Conservation (phyloP, 2,329 filamentous ascomycete species). For the Pestalotiopsis sp. region DNA sequence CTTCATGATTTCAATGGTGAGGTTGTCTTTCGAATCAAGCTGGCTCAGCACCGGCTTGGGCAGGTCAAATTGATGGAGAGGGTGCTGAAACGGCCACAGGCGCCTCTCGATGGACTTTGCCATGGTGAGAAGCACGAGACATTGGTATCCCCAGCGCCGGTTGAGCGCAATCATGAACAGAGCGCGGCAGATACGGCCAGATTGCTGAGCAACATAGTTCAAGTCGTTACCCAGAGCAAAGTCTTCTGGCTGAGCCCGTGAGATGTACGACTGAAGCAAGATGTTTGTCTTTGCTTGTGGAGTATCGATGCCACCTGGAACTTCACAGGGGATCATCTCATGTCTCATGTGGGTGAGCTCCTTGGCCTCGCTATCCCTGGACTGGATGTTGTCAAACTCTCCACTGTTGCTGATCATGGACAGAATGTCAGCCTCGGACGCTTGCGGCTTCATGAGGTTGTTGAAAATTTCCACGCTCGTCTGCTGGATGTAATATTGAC, state of each 20-base stretch:
- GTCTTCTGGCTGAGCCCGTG: slow-evolving; percentile 82
- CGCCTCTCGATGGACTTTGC: slow-evolving; percentile 98
- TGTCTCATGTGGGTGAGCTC: slow-evolving; percentile 78
- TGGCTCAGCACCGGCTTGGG: slow-evolving; percentile 82
- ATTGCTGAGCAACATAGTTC: slow-evolving; percentile 94
- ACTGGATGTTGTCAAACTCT: slow-evolving; percentile 97
- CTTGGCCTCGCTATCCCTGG: slow-evolving; percentile 84
- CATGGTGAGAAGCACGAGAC: slow-evolving; percentile 84
- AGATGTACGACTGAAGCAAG: slow-evolving; percentile 91
- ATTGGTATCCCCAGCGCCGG: slow-evolving; percentile 93
- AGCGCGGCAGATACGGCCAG: slow-evolving; percentile 89
- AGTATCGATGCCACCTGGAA: slow-evolving; percentile 71
- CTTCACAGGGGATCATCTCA: slow-evolving; percentile 74
- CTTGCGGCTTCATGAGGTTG: slow-evolving; percentile 82
- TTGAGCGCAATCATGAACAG: slow-evolving; percentile 98
- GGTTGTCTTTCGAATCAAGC: slow-evolving; percentile 76
- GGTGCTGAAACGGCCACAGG: slow-evolving; percentile 93
- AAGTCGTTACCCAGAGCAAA: slow-evolving; percentile 92
- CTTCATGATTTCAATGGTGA: slow-evolving; percentile 79
- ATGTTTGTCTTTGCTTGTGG: slow-evolving; percentile 95
- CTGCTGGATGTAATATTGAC: slow-evolving; percentile 94
- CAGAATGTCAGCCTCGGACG: slow-evolving; percentile 88
- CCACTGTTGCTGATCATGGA: slow-evolving; percentile 98
- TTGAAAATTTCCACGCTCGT: slow-evolving; percentile 97
- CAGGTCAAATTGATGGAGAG: slow-evolving; percentile 92